A percentile compares a stretch with the other conserved stretches of the same genome.
phyloP scores from a whole-genome alignment of 495 filamentous ascomycete species.

The Neurospora sp. region DNA sequence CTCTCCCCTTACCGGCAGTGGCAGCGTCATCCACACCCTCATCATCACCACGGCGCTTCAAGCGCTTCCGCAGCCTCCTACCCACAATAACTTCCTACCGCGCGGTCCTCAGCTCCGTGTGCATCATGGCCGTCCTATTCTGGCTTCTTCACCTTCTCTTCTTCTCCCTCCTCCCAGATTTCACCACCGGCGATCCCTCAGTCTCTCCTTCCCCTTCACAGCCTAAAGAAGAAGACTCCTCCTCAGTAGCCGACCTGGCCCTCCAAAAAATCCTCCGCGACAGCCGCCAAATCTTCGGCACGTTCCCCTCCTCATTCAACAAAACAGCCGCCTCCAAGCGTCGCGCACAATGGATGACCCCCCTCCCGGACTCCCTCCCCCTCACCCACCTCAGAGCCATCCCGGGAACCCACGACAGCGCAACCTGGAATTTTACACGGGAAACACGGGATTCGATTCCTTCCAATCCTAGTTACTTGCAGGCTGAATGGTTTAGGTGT shows the following conservation, averaged over 20 bases:
- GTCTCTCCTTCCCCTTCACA: no score
- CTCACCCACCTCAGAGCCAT: conserved; percentile 38
- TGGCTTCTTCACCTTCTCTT: background rate
- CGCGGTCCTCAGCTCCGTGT: background rate
- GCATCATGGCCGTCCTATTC: background rate
- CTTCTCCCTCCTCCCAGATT: background rate
- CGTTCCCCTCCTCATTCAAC: conserved; percentile 15
- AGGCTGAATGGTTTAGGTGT: conserved; percentile 29
- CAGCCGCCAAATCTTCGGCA: conserved; percentile 33
- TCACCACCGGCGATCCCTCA: background rate
- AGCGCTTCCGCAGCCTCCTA: background rate
- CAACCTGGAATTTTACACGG: conserved; percentile 44
- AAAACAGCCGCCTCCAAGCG: conserved; percentile 1
- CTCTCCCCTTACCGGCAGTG: background rate
- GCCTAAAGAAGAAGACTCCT: background rate
- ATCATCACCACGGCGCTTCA: background rate
- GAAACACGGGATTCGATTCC: conserved; percentile 30
- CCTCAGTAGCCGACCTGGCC: conserved; percentile 24
- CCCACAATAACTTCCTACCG: background rate
- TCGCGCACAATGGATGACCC: conserved; percentile 36
- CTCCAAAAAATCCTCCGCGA: conserved; percentile 33
- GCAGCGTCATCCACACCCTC: background rate
- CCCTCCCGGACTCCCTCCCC: conserved; percentile 28
- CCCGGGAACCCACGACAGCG: conserved; percentile 44
- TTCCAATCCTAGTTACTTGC: conserved; percentile 18